Evolutionary conservation across 176 grass and related monocot species (phyloP).

Genomic region (Oryza meyeriana): DNA sequence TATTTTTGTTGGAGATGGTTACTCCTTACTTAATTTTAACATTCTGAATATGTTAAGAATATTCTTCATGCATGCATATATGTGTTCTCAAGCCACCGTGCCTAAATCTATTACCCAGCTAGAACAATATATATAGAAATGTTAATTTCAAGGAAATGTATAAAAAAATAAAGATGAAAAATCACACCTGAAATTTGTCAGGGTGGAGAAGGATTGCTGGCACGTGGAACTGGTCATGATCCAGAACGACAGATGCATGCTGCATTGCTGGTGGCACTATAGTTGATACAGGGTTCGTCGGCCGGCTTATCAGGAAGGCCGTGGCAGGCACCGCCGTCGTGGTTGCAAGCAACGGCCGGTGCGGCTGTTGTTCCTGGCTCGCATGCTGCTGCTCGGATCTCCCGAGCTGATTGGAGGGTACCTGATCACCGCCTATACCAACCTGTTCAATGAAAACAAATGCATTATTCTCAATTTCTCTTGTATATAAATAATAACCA

Average conservation of each 20-base stretch:
- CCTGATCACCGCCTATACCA: constrained; percentile 68
- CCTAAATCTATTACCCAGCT: neutral
- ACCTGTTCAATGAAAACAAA: constrained; percentile 41
- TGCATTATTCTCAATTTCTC: neutral
- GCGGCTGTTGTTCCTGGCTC: constrained; percentile 39
- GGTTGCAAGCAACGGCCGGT: constrained; percentile 33
- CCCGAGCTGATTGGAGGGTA: constrained; percentile 50
- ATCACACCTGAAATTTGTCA: constrained; percentile 88
- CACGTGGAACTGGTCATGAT: constrained; percentile 71
- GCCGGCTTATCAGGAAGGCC: constrained; percentile 63
- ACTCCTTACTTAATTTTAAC: neutral
- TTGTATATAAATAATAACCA: neutral
- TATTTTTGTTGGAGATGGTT: neutral
- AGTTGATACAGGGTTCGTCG: constrained; percentile 57
- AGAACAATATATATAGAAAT: neutral
- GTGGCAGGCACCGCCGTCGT: constrained; percentile 28
- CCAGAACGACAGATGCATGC: constrained; percentile 59
- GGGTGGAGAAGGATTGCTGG: constrained; percentile 73
- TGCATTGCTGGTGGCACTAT: constrained; percentile 60
- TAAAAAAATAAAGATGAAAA: constrained; percentile 17
- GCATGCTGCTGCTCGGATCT: constrained; percentile 50
- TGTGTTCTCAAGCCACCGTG: neutral
- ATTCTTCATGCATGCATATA: neutral
- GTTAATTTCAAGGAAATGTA: neutral
- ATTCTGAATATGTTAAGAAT: neutral